phyloP scores from a whole-genome alignment of 202 grass and related monocot genomes.

The Alloteropsis angusta region DNA sequence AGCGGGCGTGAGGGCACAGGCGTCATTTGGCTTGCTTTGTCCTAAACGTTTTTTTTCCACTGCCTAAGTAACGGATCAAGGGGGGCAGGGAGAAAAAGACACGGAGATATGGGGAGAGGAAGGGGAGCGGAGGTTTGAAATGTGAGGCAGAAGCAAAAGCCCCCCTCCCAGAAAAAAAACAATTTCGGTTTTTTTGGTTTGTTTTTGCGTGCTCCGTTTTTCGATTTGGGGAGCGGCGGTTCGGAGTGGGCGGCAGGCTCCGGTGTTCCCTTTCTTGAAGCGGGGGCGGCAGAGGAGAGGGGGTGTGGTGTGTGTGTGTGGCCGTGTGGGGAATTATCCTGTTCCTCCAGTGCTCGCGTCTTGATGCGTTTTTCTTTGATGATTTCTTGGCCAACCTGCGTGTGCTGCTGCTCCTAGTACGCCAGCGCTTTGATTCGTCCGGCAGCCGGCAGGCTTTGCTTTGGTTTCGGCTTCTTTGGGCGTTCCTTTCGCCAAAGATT shows the following conservation, averaged over 20 bases:
- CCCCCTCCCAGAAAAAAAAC: not conserved
- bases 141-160: conserved; percentile 36
- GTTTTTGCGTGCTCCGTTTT: not conserved
- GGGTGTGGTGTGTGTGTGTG: not conserved
- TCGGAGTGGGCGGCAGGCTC: conserved; percentile 16
- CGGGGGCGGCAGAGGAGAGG: not conserved
- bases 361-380: conserved; percentile 25
- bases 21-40: not conserved
- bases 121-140: conserved; percentile 60
- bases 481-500: conserved; percentile 45
- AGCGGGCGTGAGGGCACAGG: not conserved
- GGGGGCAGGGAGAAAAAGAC: conserved; percentile 21
- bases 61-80: conserved; percentile 39
- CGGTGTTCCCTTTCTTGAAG: conserved; percentile 26
- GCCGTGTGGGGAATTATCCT: conserved; percentile 14
- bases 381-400: conserved; percentile 23
- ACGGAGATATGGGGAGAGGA: conserved; percentile 8
- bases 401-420: not conserved
- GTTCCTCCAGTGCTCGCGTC: conserved; percentile 5
- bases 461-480: conserved; percentile 22
- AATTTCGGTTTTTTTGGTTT: not conserved
- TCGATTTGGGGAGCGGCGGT: conserved; percentile 35
- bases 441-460: conserved; percentile 33
- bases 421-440: conserved; percentile 31
- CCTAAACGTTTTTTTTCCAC: conserved; percentile 9